Evolutionary conservation across 176 grass and related monocot species (phyloP).

Genomic region (Triticum monococcum): DNA sequence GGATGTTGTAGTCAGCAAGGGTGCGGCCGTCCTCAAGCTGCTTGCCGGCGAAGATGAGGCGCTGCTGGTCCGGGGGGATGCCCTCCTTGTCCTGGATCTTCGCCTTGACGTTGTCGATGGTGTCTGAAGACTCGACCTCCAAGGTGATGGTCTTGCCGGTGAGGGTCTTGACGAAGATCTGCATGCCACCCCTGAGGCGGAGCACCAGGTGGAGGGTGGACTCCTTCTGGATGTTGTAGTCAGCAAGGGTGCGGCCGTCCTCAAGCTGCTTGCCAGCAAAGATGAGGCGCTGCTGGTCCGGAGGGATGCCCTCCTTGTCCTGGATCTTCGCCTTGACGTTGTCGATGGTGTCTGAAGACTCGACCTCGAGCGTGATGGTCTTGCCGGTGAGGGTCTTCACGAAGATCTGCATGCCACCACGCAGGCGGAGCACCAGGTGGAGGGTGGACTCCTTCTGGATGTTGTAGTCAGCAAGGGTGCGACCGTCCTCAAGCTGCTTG

Average conservation of each 20-base stretch:
- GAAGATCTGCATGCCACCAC: slow-evolving; percentile 68
- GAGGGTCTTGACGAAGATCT: slow-evolving; percentile 58
- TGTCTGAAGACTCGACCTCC: slow-evolving; percentile 64
- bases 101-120: slow-evolving; percentile 70
- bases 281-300: slow-evolving; percentile 86
- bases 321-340: slow-evolving; percentile 56
- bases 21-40: slow-evolving; percentile 72
- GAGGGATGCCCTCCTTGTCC: not conserved
- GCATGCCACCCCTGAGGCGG: slow-evolving; percentile 61
- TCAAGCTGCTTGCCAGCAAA: slow-evolving; percentile 81
- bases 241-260: slow-evolving; percentile 73
- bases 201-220: slow-evolving; percentile 70
- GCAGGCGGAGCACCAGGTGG: slow-evolving; percentile 58
- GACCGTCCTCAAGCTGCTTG: slow-evolving; percentile 70
- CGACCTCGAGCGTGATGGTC: slow-evolving; percentile 60
- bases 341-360: slow-evolving; percentile 58
- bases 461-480: slow-evolving; percentile 67
- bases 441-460: slow-evolving; percentile 79
- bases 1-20: slow-evolving; percentile 63
- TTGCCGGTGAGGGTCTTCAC: slow-evolving; percentile 57
- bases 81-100: slow-evolving; percentile 97
- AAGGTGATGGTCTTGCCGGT: slow-evolving; percentile 63
- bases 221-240: slow-evolving; percentile 97
- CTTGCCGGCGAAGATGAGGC: slow-evolving; percentile 53
- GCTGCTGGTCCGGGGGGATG: slow-evolving; percentile 78